A percentile compares a stretch with the other conserved stretches of the same genome.
phyloP scores from a whole-genome alignment of 2,329 filamentous ascomycete genomes.

The Claviceps africana region DNA sequence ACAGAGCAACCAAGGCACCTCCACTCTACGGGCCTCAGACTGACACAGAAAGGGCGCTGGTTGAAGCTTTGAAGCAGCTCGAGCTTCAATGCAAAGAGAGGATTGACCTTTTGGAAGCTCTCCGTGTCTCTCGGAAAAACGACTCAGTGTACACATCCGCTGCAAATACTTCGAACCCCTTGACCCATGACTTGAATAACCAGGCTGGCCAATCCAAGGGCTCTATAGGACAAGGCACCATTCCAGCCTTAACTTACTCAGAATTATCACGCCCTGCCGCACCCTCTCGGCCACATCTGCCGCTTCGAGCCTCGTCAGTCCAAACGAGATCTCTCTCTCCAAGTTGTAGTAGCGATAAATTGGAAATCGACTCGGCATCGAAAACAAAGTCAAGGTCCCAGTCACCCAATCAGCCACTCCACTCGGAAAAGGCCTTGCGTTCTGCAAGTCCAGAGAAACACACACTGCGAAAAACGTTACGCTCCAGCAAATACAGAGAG shows the following conservation, averaged over 20 bases:
- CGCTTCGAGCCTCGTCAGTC: constrained; percentile 40
- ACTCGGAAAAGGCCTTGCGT: constrained; percentile 26
- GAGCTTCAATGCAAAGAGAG: constrained; percentile 89
- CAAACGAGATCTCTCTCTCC: constrained; percentile 19
- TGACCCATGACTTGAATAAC: constrained; percentile 7
- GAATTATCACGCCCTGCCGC: constrained; percentile 61
- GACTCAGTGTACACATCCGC: constrained; percentile 7
- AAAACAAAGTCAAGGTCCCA: constrained; percentile 15
- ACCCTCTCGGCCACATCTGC: constrained; percentile 41
- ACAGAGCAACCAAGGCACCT: constrained; percentile 63
- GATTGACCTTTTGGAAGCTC: constrained; percentile 72
- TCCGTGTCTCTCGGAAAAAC: constrained; percentile 50
- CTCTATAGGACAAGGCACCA: constrained; percentile 68
- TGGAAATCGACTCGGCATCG: constrained; percentile 7
- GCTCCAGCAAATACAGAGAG: constrained; percentile 32
- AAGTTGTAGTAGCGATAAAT: constrained; percentile 16
- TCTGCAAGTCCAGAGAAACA: constrained; percentile 47
- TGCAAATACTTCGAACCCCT: constrained; percentile 10
- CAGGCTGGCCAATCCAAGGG: constrained; percentile 23
- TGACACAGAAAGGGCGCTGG: constrained; percentile 71
- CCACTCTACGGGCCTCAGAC: constrained; percentile 55
- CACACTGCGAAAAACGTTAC: constrained; percentile 47
- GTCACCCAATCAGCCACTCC: constrained; percentile 19
- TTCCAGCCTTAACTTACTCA: constrained; percentile 66
- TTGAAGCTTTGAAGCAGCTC: constrained; percentile 67